These are phyloP conservation scores for Hemileccinum impolitum DNA, from an alignment of 768 basidiomycete genomes.

Conservation along the genomic window DNA sequence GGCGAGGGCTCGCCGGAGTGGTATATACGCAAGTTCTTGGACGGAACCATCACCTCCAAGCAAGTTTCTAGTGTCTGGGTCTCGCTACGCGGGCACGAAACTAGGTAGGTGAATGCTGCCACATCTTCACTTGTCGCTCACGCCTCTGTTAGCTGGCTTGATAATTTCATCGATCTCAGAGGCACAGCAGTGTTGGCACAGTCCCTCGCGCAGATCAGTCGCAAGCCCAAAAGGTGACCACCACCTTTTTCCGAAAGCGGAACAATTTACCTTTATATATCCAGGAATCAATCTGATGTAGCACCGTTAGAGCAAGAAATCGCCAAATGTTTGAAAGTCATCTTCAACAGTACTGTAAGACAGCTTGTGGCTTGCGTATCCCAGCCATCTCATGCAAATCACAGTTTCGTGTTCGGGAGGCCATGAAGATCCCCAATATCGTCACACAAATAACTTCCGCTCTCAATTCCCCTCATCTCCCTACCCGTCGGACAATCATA, in stretches of 20 bases:
- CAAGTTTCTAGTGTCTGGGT: conserved; percentile 74
- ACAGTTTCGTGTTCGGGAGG: conserved; percentile 68
- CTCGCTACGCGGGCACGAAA: conserved; percentile 75
- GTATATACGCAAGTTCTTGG: conserved; percentile 89
- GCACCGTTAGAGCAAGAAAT: conserved; percentile 79
- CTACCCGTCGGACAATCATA: conserved; percentile 71
- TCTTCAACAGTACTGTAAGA: conserved; percentile 66
- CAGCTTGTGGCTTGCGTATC: conserved; percentile 1
- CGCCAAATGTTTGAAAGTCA: conserved; percentile 79
- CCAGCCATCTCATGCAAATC: conserved; percentile 9
- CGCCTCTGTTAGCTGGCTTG: conserved; percentile 63
- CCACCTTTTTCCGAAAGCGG: background rate
- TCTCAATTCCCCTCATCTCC: conserved; percentile 75
- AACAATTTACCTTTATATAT: conserved; percentile 5
- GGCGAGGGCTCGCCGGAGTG: conserved; percentile 81
- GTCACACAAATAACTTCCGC: conserved; percentile 80
- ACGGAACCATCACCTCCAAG: conserved; percentile 78
- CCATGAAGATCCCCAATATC: conserved; percentile 66
- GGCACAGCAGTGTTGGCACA: conserved; percentile 86
- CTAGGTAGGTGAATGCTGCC: conserved; percentile 50
- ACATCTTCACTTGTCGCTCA: conserved; percentile 14
- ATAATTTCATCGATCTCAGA: conserved; percentile 66
- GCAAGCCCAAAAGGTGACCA: conserved; percentile 64
- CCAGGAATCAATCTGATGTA: conserved; percentile 47
- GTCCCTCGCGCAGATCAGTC: conserved; percentile 69